Conservation (phyloP, 371 early-diverging fungal species). For the Saksenaea vasiformis region DNA sequence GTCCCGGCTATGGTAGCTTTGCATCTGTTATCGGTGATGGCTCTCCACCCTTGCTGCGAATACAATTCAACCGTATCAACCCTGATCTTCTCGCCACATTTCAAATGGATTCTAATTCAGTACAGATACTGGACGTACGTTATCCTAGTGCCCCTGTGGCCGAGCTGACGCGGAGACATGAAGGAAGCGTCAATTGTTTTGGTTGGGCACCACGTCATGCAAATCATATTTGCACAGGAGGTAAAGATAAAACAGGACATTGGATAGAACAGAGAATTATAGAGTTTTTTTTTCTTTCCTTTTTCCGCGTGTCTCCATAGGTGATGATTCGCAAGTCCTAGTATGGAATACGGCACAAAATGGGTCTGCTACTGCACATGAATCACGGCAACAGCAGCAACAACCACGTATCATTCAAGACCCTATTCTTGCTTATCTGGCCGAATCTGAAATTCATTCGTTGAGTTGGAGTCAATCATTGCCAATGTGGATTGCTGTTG, state of each 20-base stretch:
- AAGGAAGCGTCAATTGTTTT: conserved; percentile 65
- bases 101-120: conserved; percentile 70
- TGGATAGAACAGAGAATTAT: background rate
- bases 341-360: conserved; percentile 62
- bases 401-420: conserved; percentile 40
- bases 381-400: conserved; percentile 9
- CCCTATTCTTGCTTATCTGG: conserved; percentile 64
- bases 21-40: conserved; percentile 27
- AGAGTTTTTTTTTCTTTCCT: background rate
- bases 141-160: conserved; percentile 83
- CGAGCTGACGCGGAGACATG: conserved; percentile 74
- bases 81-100: conserved; percentile 88
- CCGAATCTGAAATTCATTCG: conserved; percentile 63
- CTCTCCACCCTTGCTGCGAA: conserved; percentile 72
- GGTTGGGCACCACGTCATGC: conserved; percentile 75
- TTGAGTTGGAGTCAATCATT: conserved; percentile 60
- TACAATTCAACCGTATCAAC: conserved; percentile 85
- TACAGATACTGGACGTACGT: conserved; percentile 85
- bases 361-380: conserved; percentile 32
- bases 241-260: conserved; percentile 34
- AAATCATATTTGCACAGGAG: conserved; percentile 67
- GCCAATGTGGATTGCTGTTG: conserved; percentile 72
- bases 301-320: conserved; percentile 22
- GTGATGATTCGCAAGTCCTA: conserved; percentile 72
- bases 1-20: conserved; percentile 29